Base-by-base conservation (phyloP, 1,139 yeast genomes). In the Williopsis jadinii region DNA sequence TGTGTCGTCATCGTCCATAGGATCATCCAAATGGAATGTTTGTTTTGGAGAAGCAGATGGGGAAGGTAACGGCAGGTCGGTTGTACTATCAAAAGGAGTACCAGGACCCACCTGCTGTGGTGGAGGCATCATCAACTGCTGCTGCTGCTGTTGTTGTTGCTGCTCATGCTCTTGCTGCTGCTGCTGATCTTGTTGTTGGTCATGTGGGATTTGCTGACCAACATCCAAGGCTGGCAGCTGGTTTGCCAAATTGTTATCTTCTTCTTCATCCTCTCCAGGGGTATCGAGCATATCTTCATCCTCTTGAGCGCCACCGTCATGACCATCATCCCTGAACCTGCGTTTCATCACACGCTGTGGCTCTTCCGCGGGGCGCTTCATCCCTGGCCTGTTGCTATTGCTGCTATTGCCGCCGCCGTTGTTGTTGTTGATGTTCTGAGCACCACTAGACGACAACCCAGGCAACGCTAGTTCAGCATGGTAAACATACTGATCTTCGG, bases 11-110 rank as follows among this genome's bases (percentile, higher is more conserved):
- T 41, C 47, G 3, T 30, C 37, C 4, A 39, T 36, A 6, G 35
- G 34, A 14, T 60, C 56, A 11, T 51, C 54, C 3, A 56, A 53
- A 2, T 40, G 28, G 5, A 45, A 31, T 1, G 67, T 53, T 46
- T 73, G 80, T 8, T 70, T 71, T 0, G 85, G 85, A 1, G 84
- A 77, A 1, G 85, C 86, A 52, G 81, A 75, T 0, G 86, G 86
- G 6, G 84, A 78, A 0, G 85, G 85, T 28, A 79, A 63, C 0
- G 84, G 84, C 14, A 75, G 62, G 45, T 70, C 77, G 28, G 38
- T 45, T 12, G 37, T 34, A 19, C 41, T 35, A 3, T 46, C 50
- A 28, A 28, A 30, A 34, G 37, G 34, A 11, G 34, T 24, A 19
- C 24, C 24, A 19, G 24, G 24, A 6, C 24, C 24, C 30, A 10